Base-by-base conservation (phyloP, 2,329 filamentous ascomycete genomes). In the Alternaria conjuncta region DNA sequence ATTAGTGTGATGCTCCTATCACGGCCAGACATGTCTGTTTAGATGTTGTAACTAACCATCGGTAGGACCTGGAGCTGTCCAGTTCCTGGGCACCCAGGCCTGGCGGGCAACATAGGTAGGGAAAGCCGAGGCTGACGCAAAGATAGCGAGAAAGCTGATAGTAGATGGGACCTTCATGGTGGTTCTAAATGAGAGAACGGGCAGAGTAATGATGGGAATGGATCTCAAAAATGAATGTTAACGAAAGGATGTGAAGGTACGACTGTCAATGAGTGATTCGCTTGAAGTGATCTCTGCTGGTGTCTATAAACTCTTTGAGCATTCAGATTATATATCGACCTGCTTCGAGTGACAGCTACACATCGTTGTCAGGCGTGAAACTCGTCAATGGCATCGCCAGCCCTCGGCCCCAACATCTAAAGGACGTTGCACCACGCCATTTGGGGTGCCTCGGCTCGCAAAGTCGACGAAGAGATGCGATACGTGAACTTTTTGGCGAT, bases 21-120 rank as follows among this genome's bases (percentile, higher is more conserved):
- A 32, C 25, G n/a, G 12, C 23, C 9, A 18, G 47, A 51, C 0
- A 28, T 50, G 2, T 32, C 44, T 3, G 26, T 28, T 28, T 28
- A 28, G 26, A 28, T 28, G 26, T 1, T 28, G 26, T 11, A 28
- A 45, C 60, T 54, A n/a, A 62, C 60, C 60, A 43, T 62, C 60
- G 13, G 32, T 62, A 1, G 60, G 60, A 36, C 60, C 54, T 25
- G 60, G 60, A 44, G 60, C 60, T 0, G 54, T 62, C 60, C 60
- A 62, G 10, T 46, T 46, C n/a, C 41, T 50, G 10, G 54, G 44
- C 26, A 57, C 28, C 60, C 60, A 62, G 32, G 60, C 28, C 45
- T 62, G 60, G 26, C 60, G 60, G 5, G 54, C 26, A 10, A 26
- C 54, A 54, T 62, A 57, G 46, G 54, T 45, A 11, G 60, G 60